phyloP scores from a whole-genome alignment of 305 asterid species.

The Solanum hybrid region DNA sequence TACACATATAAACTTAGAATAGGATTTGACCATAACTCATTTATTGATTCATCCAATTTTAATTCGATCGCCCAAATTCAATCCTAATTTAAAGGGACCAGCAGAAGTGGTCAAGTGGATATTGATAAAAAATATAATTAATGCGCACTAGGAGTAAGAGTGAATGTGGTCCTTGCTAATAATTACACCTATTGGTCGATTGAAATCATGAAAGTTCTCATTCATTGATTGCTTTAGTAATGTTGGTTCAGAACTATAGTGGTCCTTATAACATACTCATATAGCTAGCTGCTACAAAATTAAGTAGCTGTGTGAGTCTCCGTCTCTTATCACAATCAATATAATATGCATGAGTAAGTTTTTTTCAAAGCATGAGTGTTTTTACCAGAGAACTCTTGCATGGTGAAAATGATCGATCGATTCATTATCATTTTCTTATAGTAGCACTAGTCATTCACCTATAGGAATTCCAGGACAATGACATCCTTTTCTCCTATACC shows the following conservation, averaged over 20 bases:
- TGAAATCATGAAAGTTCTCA: constrained; percentile 7
- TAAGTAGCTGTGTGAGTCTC: not conserved
- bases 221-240: not conserved
- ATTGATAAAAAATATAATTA: not conserved
- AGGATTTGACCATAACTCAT: not conserved
- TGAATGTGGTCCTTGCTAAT: not conserved
- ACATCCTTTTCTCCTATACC: not conserved
- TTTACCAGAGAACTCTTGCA: not conserved
- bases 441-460: not conserved
- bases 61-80: not conserved
- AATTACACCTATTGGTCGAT: not conserved
- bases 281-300: not conserved
- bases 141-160: not conserved
- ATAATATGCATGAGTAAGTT: not conserved
- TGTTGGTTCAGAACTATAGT: not conserved
- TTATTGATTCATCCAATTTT: not conserved
- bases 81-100: not conserved
- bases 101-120: not conserved
- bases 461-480: not conserved
- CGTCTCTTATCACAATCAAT: not conserved
- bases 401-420: not conserved
- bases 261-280: not conserved
- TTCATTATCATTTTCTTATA: not conserved
- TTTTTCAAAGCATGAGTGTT: not conserved
- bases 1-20: not conserved